phyloP scores from a whole-genome alignment of 2,329 filamentous ascomycete genomes.

The Endothia cerciana region DNA sequence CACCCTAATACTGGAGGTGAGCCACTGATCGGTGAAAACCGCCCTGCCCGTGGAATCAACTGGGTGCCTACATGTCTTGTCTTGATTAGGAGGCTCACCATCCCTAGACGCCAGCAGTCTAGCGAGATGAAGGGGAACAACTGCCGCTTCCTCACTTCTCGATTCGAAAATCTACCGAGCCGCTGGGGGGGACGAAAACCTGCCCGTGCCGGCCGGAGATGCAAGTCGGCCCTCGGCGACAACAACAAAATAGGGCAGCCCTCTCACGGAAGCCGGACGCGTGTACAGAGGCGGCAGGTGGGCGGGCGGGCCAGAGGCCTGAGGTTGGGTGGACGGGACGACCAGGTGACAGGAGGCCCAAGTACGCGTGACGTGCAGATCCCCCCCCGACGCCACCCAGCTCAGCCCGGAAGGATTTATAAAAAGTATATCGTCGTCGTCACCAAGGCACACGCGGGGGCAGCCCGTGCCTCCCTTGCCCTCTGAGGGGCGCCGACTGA shows the following conservation, averaged over 20 bases:
- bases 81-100: background rate
- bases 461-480: background rate
- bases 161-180: background rate
- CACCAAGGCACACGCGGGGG: background rate
- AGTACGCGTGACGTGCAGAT: background rate
- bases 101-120: background rate
- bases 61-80: background rate
- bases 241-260: background rate
- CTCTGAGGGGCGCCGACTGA: no score
- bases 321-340: no score
- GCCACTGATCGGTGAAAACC: background rate
- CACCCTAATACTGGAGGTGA: background rate
- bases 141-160: conserved; percentile 2
- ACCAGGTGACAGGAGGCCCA: background rate
- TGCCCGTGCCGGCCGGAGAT: conserved; percentile 4
- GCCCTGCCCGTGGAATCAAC: background rate
- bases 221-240: conserved; percentile 5
- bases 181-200: background rate
- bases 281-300: conserved; percentile 6
- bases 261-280: conserved; percentile 2
- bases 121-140: conserved; percentile 4
- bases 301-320: background rate
- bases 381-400: background rate
- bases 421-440: conserved; percentile 6
- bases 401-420: background rate